Base-by-base conservation (phyloP, 352 stramenopile species). In the Phytophthora pluvialis region DNA sequence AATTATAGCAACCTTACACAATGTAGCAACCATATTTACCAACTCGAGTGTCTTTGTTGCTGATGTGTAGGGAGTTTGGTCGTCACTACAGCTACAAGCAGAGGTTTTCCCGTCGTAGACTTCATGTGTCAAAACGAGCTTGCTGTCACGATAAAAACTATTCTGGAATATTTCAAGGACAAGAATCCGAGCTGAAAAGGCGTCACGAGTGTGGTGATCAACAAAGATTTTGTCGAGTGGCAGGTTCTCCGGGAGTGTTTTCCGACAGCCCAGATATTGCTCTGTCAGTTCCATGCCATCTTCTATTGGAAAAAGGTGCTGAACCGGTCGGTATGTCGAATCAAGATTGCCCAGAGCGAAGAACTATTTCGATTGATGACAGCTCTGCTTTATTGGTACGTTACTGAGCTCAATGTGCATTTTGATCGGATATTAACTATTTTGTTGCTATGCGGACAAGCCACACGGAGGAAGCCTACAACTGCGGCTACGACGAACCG, bases 221-320 rank as follows among this genome's bases (percentile, higher is more conserved):
- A 45, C 5, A 57, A 47, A n/a, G 21, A n/a, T 7, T 31, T 31
- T 9, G 13, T n/a, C 1, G 21, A 32, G 39, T 45, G 16, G 16
- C 15, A 21, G 0, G n/a, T 45, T 26, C n/a, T 28, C 1, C 11
- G 26, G 39, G 39, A 26, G n/a, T 5, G 6, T 3, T 70, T 73
- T 25, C 51, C 64, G 0, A 15, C 18, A 0, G 40, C 49, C 5
- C 64, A 60, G 4, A 28, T 69, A 0, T 18, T 69, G 7, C 18
- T 72, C 0, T 70, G 54, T 15, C 59, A 73, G 35, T 73, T 61
- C 18, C 64, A 71, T 21, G 45, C 36, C 9, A 55, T 71, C 26
- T 35, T 26, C 4, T 70, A 62, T 16, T 60, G 44, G 50, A 32
- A 57, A 11, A 75, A 71, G 36, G 16, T 64, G 15, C 26, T 66